Conservation (phyloP, 2,329 filamentous ascomycete genomes). For the Penicillium paneum region DNA sequence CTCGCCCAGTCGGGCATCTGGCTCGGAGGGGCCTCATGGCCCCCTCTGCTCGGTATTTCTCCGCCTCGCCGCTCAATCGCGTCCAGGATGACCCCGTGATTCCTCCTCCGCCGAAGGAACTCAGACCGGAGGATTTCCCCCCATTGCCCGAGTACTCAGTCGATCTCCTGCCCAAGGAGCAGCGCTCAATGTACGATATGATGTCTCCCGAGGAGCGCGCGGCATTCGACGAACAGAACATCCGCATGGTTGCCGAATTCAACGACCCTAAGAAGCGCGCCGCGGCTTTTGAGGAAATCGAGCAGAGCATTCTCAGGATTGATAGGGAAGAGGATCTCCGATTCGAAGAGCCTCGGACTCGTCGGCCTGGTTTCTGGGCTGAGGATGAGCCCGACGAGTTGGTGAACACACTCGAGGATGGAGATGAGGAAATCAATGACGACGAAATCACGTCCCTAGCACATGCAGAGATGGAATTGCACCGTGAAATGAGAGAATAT, state of each 20-base stretch:
- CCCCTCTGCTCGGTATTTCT: constrained; percentile 32
- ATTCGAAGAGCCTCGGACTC: constrained; percentile 28
- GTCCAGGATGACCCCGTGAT: constrained; percentile 34
- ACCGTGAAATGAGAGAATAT: constrained; percentile 85
- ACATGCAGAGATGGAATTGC: constrained; percentile 82
- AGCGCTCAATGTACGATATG: constrained; percentile 40
- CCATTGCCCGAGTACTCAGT: constrained; percentile 37
- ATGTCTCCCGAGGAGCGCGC: constrained; percentile 37
- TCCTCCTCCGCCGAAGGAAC: constrained; percentile 28
- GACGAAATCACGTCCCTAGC: constrained; percentile 81
- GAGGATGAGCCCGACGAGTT: constrained; percentile 47
- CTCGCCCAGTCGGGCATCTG: constrained; percentile 34
- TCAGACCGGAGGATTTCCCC: constrained; percentile 29
- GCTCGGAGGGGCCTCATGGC: constrained; percentile 31
- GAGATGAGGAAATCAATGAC: constrained; percentile 59
- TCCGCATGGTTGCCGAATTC: constrained; percentile 36
- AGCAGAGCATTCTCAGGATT: constrained; percentile 30
- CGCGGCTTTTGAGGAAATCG: constrained; percentile 31
- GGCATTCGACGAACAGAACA: constrained; percentile 38
- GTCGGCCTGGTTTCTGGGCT: constrained; percentile 41
- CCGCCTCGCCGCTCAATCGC: constrained; percentile 33
- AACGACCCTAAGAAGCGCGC: constrained; percentile 34
- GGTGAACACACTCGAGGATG: constrained; percentile 46
- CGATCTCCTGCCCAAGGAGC: constrained; percentile 31
- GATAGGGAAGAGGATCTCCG: constrained; percentile 31